Evolutionary conservation across 345 rosid genomes (phyloP).

Genomic region (Melaleuca quinquenervia): DNA sequence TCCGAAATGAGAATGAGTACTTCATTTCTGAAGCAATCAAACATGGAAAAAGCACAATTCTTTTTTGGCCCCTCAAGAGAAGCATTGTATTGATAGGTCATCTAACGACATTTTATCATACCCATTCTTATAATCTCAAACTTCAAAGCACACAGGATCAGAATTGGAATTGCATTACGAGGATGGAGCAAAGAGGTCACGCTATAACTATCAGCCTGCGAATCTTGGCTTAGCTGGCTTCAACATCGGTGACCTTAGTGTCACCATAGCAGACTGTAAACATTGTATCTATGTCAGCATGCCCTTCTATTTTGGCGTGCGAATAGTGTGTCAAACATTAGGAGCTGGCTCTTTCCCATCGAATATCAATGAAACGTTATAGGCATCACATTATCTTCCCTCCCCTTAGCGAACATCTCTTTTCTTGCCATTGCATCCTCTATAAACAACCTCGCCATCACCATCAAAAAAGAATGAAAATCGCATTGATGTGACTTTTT

Average conservation of each 20-base stretch:
- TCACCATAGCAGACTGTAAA: not conserved
- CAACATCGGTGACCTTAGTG: not conserved
- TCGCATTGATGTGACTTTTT: not conserved
- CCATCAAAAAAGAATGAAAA: not conserved
- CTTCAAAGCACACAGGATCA: not conserved
- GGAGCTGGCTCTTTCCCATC: not conserved
- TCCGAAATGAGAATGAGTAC: too few relatives aligned
- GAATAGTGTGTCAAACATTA: not conserved
- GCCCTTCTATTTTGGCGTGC: not conserved
- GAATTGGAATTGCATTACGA: not conserved
- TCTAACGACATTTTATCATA: not conserved
- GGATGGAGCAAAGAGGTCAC: not conserved
- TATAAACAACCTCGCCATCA: not conserved
- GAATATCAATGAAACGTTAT: not conserved
- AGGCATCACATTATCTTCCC: not conserved
- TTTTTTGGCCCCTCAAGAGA: not conserved
- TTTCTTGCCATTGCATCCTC: not conserved
- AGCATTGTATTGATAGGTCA: not conserved
- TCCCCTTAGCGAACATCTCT: not conserved
- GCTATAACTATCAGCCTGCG: not conserved
- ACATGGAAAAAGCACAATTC: not conserved
- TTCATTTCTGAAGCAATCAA: too few relatives aligned
- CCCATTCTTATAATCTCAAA: not conserved
- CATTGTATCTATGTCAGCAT: not conserved
- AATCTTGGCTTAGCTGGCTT: not conserved